phyloP scores from a whole-genome alignment of 1,284 basidiomycete species.

The Puccinia triticina region DNA sequence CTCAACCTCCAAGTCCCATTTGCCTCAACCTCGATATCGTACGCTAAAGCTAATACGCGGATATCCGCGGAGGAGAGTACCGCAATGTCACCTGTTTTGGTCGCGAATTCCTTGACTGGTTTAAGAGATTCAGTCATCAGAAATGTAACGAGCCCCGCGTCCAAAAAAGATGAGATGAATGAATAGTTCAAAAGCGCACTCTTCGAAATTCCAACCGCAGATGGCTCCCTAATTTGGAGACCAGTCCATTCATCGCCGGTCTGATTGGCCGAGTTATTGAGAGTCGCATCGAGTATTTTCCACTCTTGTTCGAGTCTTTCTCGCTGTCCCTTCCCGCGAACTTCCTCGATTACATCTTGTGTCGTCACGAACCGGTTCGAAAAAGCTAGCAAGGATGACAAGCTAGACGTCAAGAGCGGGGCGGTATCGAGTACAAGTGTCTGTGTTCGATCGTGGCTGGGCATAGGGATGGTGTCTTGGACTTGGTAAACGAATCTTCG shows the following conservation, averaged over 20 bases:
- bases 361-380: conserved; percentile 81
- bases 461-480: background rate
- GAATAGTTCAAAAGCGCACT: conserved; percentile 64
- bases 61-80: conserved; percentile 91
- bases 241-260: conserved; percentile 49
- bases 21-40: conserved; percentile 70
- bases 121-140: background rate
- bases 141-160: background rate
- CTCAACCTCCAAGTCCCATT: conserved; percentile 65
- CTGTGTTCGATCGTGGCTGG: conserved; percentile 63
- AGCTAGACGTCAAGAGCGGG: conserved; percentile 69
- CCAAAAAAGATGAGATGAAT: conserved; percentile 4
- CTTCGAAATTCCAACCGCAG: conserved; percentile 72
- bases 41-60: conserved; percentile 85
- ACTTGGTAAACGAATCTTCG: background rate
- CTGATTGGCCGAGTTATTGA: conserved; percentile 65
- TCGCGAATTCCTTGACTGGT: conserved; percentile 85
- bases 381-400: conserved; percentile 80
- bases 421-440: conserved; percentile 88
- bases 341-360: conserved; percentile 82
- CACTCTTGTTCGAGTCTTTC: conserved; percentile 79
- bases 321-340: conserved; percentile 81
- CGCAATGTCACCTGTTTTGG: conserved; percentile 93
- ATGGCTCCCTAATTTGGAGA: conserved; percentile 70
- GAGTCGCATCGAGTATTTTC: conserved; percentile 63